Base-by-base conservation (phyloP, 208 protist genomes). In the Plasmodiophora brassicae region DNA sequence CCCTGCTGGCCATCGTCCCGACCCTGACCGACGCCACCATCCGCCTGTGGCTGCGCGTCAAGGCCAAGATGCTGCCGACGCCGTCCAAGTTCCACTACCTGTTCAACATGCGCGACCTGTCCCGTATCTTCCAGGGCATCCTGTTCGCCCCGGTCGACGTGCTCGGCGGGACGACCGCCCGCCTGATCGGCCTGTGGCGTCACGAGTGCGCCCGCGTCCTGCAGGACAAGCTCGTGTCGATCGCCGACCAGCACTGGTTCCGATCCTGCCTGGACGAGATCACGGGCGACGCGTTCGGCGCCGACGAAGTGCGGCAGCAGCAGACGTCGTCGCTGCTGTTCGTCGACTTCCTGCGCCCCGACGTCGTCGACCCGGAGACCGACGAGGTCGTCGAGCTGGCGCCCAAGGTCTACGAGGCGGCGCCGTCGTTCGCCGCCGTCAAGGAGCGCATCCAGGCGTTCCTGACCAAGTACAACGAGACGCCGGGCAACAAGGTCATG, bases 11-110 rank as follows among this genome's bases (percentile, higher is more conserved):
- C 5, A 20, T 91, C 0, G 45, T 86, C 0, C 78, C 65, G 5
- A 46, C 8, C 14, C 86, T 94, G 10, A 89, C 91, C 25, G 41
- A 71, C 22, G 38, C 91, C 8, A 95, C 92, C 0, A 88, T 93
- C 32, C 25, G 53, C 0, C 35, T 96, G 1, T 96, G 93, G 92
- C 38, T 92, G 38, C 22, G 54, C 5, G 91, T 92, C 5, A 92
- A 92, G 36, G 65, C 25, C 8, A 96, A 95, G 87, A 97, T 99
- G 95, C 91, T 98, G 44, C 97, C 97, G 57, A 98, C 97, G 0
- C 97, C 97, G 25, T 94, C 96, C 85, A 98, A 98, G 92, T 98
- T 98, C 92, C 97, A 98, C 92, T 99, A 99, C 94, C 95, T 98
- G 84, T 99, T 99, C 93, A 98, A 98, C 93, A 93, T 99, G 90